phyloP scores from a whole-genome alignment of 2,329 filamentous ascomycete species.

The Tympanopsis confertula region DNA sequence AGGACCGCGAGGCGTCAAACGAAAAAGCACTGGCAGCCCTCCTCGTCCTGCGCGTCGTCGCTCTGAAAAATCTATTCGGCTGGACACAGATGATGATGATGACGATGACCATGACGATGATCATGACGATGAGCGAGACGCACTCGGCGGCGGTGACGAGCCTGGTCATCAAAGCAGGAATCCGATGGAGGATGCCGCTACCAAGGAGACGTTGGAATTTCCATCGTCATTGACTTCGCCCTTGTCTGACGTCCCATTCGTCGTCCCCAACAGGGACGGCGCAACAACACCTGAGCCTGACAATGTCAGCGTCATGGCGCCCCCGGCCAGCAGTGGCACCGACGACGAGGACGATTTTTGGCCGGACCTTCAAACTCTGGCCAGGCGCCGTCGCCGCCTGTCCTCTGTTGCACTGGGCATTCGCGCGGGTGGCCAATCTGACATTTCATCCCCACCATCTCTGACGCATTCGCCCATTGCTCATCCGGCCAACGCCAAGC shows the following conservation, averaged over 20 bases:
- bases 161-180: conserved; percentile 3
- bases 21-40: too few species aligned
- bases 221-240: conserved; percentile 19
- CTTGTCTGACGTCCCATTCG: conserved; percentile 13
- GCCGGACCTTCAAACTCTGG: conserved; percentile 39
- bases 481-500: conserved; percentile 13
- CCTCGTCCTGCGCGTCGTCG: too few species aligned
- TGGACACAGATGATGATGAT: conserved; percentile 8
- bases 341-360: conserved; percentile 30
- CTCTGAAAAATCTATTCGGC: conserved; percentile 5
- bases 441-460: conserved; percentile 52
- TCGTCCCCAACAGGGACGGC: conserved; percentile 16
- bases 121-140: conserved; percentile 10
- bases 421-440: conserved; percentile 30
- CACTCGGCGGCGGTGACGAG: conserved; percentile 8
- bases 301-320: conserved; percentile 40
- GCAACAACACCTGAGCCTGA: conserved; percentile 28
- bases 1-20: too few species aligned
- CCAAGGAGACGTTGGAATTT: conserved; percentile 9
- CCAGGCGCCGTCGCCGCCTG: conserved; percentile 26
- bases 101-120: conserved; percentile 13
- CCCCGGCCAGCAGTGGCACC: conserved; percentile 37
- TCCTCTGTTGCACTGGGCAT: conserved; percentile 22
- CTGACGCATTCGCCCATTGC: conserved; percentile 56
- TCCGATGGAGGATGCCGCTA: conserved; percentile 2